phyloP scores from a whole-genome alignment of 164 flowering plant genomes.

The Umbilicus rupestris region DNA sequence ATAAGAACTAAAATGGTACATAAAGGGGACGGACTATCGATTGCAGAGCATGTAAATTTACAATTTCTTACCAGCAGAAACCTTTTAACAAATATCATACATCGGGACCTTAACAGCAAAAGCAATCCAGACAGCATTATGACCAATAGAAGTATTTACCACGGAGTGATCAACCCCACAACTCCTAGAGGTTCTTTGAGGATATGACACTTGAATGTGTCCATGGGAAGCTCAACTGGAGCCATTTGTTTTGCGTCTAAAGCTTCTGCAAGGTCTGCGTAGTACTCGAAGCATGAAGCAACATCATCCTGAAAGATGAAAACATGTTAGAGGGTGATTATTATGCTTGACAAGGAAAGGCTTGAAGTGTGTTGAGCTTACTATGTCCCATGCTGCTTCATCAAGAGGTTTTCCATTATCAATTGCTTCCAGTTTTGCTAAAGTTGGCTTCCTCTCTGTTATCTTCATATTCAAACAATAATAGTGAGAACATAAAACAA shows the following conservation, averaged over 20 bases:
- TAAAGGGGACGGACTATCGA: not conserved
- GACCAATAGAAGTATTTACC: constrained; percentile 35
- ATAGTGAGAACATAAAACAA: not conserved
- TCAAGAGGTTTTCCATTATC: constrained; percentile 92
- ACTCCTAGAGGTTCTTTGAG: constrained; percentile 86
- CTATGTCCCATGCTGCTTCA: constrained; percentile 96
- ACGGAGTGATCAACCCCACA: constrained; percentile 90
- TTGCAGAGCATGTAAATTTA: not conserved
- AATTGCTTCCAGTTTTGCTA: constrained; percentile 72
- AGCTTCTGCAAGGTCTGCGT: constrained; percentile 88
- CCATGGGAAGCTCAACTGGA: constrained; percentile 70
- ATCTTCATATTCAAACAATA: constrained; percentile 31
- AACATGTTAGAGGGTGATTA: constrained; percentile 14
- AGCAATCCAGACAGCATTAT: not conserved
- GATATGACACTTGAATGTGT: constrained; percentile 60
- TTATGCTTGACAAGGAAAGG: not conserved
- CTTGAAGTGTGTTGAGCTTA: constrained; percentile 21
- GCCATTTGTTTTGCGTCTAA: constrained; percentile 76
- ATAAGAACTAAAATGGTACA: no score
- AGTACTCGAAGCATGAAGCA: constrained; percentile 88
- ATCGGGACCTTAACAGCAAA: not conserved
- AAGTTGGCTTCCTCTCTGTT: constrained; percentile 54
- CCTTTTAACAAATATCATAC: not conserved
- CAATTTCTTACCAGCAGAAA: not conserved
- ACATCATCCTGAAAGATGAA: constrained; percentile 77